These are phyloP conservation scores for Trichoderma sp. DNA, from an alignment of 2,329 filamentous ascomycete species.

Conservation along the genomic window DNA sequence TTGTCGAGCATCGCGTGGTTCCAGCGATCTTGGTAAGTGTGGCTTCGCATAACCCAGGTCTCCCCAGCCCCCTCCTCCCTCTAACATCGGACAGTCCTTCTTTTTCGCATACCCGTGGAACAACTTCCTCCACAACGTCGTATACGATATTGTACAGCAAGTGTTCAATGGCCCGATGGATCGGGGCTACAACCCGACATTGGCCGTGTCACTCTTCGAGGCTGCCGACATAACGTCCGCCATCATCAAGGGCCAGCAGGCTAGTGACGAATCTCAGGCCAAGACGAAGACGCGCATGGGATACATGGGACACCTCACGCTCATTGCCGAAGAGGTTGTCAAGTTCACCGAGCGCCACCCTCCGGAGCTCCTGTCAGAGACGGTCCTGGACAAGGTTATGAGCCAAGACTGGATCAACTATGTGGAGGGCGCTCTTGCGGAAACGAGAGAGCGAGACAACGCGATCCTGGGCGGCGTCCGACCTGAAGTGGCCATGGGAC, in stretches of 20 bases:
- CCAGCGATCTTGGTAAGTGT: constrained; percentile 85
- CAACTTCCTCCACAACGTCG: constrained; percentile 98
- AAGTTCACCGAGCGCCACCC: constrained; percentile 97
- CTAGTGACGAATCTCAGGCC: constrained; percentile 82
- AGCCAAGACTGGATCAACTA: constrained; percentile 91
- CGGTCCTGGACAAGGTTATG: constrained; percentile 85
- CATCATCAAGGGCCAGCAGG: constrained; percentile 86
- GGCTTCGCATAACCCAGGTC: not conserved
- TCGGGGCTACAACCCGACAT: constrained; percentile 83
- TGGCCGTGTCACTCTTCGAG: constrained; percentile 92
- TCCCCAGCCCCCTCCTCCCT: too few relatives aligned
- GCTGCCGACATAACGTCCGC: constrained; percentile 85
- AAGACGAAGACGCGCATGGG: constrained; percentile 88
- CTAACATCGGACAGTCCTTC: constrained; percentile 66
- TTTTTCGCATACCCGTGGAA: constrained; percentile 99
- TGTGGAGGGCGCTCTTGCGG: constrained; percentile 87
- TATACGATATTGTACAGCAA: constrained; percentile 98
- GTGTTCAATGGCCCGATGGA: constrained; percentile 99
- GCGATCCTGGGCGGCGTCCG: constrained; percentile 95
- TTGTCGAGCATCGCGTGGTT: constrained; percentile 91
- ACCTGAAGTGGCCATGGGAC: constrained; percentile 84
- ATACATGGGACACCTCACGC: constrained; percentile 96
- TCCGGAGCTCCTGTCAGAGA: constrained; percentile 80
- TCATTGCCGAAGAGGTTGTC: constrained; percentile 97
- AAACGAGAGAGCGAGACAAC: constrained; percentile 94